These are phyloP conservation scores for Tulasnella sp. DNA, from an alignment of 768 basidiomycete genomes.

Conservation along the genomic window DNA sequence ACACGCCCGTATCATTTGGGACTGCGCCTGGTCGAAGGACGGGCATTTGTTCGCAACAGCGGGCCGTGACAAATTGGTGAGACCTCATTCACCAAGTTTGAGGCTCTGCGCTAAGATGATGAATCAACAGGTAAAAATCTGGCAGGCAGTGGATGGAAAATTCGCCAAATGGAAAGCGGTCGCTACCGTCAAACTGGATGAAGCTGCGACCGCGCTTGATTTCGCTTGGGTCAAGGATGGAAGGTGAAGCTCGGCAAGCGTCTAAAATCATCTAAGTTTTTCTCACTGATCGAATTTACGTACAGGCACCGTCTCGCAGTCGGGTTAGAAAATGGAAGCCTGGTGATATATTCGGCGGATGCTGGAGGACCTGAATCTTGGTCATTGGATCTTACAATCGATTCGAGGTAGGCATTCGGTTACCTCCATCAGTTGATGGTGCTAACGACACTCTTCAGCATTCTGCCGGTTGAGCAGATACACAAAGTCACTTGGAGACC, in stretches of 20 bases:
- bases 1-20: slow-evolving; percentile 92
- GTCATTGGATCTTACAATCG: slow-evolving; percentile 35
- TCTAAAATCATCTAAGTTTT: not conserved
- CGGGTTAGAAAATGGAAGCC: slow-evolving; percentile 73
- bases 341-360: slow-evolving; percentile 46
- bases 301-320: slow-evolving; percentile 54
- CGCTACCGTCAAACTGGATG: slow-evolving; percentile 53
- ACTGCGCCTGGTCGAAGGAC: slow-evolving; percentile 80
- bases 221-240: slow-evolving; percentile 33
- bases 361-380: slow-evolving; percentile 31
- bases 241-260: slow-evolving; percentile 29
- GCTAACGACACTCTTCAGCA: slow-evolving; percentile 29
- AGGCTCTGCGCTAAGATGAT: not conserved
- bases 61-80: slow-evolving; percentile 86
- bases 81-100: slow-evolving; percentile 15
- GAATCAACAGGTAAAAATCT: slow-evolving; percentile 62
- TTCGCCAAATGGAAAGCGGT: slow-evolving; percentile 41
- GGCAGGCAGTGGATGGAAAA: slow-evolving; percentile 36
- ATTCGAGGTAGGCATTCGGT: slow-evolving; percentile 36
- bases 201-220: slow-evolving; percentile 76
- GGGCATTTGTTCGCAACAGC: slow-evolving; percentile 75
- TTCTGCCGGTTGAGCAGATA: slow-evolving; percentile 67
- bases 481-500: slow-evolving; percentile 76
- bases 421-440: not conserved
- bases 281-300: not conserved